Conservation (phyloP, 495 filamentous ascomycete species). For the Penicillium soppii region DNA sequence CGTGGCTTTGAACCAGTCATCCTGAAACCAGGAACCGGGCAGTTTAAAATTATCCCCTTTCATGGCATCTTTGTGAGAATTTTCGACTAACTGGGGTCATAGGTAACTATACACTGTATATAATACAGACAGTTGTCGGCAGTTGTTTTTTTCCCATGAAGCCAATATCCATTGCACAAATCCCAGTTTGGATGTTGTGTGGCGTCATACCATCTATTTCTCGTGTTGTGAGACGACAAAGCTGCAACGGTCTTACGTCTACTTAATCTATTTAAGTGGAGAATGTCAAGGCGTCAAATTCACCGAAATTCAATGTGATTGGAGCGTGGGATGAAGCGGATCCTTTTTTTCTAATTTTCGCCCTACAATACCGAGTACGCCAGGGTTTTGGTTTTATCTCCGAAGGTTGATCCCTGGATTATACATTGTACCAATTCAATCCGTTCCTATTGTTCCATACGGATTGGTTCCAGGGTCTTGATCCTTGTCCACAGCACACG, state of each 20-base stretch:
- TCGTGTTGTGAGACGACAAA: background rate
- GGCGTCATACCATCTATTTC: slow-evolving; percentile 15
- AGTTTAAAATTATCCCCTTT: background rate
- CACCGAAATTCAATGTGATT: slow-evolving; percentile 11
- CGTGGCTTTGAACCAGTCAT: slow-evolving; percentile 18
- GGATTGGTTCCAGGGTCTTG: slow-evolving; percentile 14
- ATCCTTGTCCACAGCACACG: slow-evolving; percentile 11
- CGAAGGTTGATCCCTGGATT: background rate
- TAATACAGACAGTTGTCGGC: too few species aligned
- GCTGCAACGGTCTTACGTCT: slow-evolving; percentile 20
- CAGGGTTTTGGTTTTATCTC: background rate
- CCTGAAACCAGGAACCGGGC: background rate
- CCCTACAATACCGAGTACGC: too few species aligned
- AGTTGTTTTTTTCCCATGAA: too few species aligned
- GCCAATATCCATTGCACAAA: background rate
- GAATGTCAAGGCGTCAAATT: slow-evolving; percentile 11
- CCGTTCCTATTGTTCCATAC: slow-evolving; percentile 6
- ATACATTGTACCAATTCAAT: background rate
- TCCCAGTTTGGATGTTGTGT: slow-evolving; percentile 14
- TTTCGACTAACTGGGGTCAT: too few species aligned
- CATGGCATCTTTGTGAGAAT: too few species aligned
- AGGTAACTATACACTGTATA: background rate
- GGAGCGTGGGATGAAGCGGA: slow-evolving; percentile 1
- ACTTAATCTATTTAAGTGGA: slow-evolving; percentile 28
- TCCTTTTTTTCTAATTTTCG: slow-evolving; percentile 6